Conservation (phyloP, 2,329 filamentous ascomycete species). For the Chaetomiaceae sp. region DNA sequence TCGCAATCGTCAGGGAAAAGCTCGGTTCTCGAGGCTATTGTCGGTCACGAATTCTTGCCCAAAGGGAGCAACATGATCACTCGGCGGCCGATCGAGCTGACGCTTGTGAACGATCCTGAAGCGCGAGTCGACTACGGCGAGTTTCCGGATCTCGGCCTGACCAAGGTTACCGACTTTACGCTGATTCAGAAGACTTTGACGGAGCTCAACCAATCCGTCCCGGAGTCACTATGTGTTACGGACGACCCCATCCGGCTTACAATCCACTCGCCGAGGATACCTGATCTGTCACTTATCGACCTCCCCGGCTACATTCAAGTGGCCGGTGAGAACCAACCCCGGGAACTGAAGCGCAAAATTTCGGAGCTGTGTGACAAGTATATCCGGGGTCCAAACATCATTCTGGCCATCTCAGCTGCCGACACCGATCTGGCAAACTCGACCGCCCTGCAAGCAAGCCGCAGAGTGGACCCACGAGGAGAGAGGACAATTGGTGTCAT, state of each 20-base stretch:
- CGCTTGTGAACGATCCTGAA: constrained; percentile 89
- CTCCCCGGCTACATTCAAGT: constrained; percentile 97
- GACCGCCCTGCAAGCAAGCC: constrained; percentile 81
- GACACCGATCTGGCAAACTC: constrained; percentile 98
- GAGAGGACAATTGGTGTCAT: constrained; percentile 98
- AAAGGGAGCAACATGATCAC: constrained; percentile 99
- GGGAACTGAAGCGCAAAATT: constrained; percentile 92
- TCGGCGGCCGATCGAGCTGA: constrained; percentile 89
- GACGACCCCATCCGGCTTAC: constrained; percentile 95
- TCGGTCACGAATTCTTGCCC: constrained; percentile 94
- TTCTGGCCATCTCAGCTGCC: constrained; percentile 93
- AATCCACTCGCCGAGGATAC: constrained; percentile 92
- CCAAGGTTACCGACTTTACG: constrained; percentile 85
- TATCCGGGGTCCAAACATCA: constrained; percentile 92
- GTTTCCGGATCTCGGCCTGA: constrained; percentile 85
- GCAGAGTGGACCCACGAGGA: constrained; percentile 86
- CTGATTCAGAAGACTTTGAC: constrained; percentile 91
- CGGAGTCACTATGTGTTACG: constrained; percentile 85
- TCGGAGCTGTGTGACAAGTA: constrained; percentile 97
- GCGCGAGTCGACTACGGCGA: constrained; percentile 88
- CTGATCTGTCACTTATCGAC: constrained; percentile 92
- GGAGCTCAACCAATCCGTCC: constrained; percentile 89
- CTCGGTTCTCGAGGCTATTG: constrained; percentile 92
- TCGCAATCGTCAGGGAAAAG: constrained; percentile 98
- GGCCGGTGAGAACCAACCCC: constrained; percentile 81